Evolutionary conservation across 192 early-diverging fungal species (phyloP), one percentile per base, ranked within the genome.

Genomic region (Podila epigama): DNA sequence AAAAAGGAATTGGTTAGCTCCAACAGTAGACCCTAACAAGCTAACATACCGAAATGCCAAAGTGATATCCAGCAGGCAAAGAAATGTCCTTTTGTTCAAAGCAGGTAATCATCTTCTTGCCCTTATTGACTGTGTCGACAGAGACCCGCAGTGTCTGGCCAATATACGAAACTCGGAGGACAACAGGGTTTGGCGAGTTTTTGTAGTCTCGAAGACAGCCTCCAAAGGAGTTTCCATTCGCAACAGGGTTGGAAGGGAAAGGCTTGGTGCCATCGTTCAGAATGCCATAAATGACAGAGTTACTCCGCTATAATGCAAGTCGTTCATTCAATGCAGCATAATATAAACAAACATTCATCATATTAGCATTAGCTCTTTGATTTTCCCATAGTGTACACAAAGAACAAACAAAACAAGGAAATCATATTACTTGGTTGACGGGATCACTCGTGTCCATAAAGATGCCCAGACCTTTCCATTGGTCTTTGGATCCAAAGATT

Each of bases 161-260:
- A 33, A 81, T 68, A 77, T 92, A 93, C 0, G 87, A 83, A 13
- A 94, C 63, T 12, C 84, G 75, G 4, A 85, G 85, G 41, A 72
- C 86, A 7, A 87, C 85, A 0, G 86, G 88, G 15, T 65, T 42
- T 11, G 80, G 68, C 0, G 86, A 72, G 58, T 92, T 92, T 22
- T 91, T 85, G 63, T 90, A 94, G 51, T 90, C 83, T 4, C 87
- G 79, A 42, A 87, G 81, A 75, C 92, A 94, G n/a, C 81, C 82
- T 18, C 82, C 57, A 34, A 82, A 67, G 51, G 81, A 80, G n/a
- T 59, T 64, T 0, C 32, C 44, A 33, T 68, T 77, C 4, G 60
- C 54, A 4, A 66, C 62, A 13, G 73, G 73, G 56, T 77, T 77
- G 0, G 65, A 10, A 3, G 73, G 73, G 32, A 77, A 77, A 8